Evolutionary conservation across 2,329 filamentous ascomycete species (phyloP).

Genomic region (Cercospora janseana): DNA sequence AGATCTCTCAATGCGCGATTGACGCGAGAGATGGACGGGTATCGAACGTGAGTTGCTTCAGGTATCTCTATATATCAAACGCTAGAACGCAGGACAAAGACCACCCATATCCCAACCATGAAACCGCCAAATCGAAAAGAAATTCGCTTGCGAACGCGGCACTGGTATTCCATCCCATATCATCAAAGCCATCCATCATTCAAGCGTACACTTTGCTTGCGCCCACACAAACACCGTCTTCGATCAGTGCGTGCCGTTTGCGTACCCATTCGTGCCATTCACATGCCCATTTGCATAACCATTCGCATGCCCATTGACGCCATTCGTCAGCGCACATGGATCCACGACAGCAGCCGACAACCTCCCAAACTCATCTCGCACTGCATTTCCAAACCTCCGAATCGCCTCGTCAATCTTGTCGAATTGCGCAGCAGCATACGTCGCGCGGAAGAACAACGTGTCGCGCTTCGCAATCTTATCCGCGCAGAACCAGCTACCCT

Average conservation of each 20-base stretch:
- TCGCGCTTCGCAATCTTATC: constrained; percentile 58
- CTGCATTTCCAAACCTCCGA: constrained; percentile 67
- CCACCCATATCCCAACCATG: too few species aligned
- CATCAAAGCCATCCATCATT: neutral
- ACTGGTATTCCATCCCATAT: neutral
- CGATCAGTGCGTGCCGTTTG: constrained; percentile 7
- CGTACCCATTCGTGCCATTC: constrained; percentile 13
- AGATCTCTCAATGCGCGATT: too few species aligned
- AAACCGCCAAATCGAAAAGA: too few species aligned
- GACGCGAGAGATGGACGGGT: too few species aligned
- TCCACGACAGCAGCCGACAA: constrained; percentile 5
- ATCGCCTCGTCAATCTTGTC: constrained; percentile 53
- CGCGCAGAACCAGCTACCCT: constrained; percentile 88
- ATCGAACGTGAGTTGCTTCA: too few species aligned
- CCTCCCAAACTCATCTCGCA: constrained; percentile 59
- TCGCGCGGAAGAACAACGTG: constrained; percentile 84
- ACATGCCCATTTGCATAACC: constrained; percentile 8
- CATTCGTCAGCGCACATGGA: constrained; percentile 2
- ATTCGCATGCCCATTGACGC: constrained; percentile 4
- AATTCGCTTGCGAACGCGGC: too few species aligned
- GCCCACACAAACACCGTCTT: too few species aligned
- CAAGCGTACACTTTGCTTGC: neutral
- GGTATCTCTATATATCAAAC: neutral
- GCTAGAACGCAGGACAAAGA: constrained; percentile 1
- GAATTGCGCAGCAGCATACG: constrained; percentile 73